Percentiles rank a stretch among this genome's conserved stretches.
Conservation (phyloP, 163 green algal genomes). For the Scenedesmus sp. region DNA sequence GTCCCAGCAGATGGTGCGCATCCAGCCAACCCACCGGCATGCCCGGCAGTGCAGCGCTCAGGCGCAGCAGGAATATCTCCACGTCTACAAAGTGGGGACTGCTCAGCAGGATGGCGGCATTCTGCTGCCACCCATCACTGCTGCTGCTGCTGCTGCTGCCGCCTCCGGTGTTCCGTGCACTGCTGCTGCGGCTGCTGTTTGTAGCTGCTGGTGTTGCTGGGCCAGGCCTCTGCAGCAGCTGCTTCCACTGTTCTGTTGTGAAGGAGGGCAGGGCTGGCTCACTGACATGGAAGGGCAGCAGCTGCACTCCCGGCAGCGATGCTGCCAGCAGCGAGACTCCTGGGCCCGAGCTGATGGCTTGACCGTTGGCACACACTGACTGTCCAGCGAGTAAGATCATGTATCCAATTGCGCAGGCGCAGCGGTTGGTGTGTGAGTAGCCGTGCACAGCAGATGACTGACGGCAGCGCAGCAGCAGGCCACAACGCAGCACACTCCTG, state of each 20-base stretch:
- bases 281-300: slow-evolving; percentile 51
- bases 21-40: slow-evolving; percentile 45
- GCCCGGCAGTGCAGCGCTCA: slow-evolving; percentile 27
- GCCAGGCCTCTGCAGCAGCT: slow-evolving; percentile 28
- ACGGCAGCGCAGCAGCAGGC: neutral
- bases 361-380: slow-evolving; percentile 22
- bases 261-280: slow-evolving; percentile 42
- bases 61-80: slow-evolving; percentile 51
- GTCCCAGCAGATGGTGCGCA: neutral
- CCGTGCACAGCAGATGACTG: neutral
- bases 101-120: slow-evolving; percentile 39
- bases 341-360: neutral
- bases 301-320: slow-evolving; percentile 49
- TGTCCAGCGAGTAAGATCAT: too few relatives aligned
- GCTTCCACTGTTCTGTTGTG: slow-evolving; percentile 19
- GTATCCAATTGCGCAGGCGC: too few relatives aligned
- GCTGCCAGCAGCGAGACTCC: slow-evolving; percentile 51
- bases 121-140: neutral
- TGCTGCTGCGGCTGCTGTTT: neutral
- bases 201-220: neutral
- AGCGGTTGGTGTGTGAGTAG: neutral
- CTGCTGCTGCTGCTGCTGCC: neutral
- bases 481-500: neutral
- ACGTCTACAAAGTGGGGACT: slow-evolving; percentile 55
- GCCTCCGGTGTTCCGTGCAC: neutral